Evolutionary conservation across 495 filamentous ascomycete genomes (phyloP), one percentile per base, ranked within the genome.

Genomic region (Letharia columbiana): DNA sequence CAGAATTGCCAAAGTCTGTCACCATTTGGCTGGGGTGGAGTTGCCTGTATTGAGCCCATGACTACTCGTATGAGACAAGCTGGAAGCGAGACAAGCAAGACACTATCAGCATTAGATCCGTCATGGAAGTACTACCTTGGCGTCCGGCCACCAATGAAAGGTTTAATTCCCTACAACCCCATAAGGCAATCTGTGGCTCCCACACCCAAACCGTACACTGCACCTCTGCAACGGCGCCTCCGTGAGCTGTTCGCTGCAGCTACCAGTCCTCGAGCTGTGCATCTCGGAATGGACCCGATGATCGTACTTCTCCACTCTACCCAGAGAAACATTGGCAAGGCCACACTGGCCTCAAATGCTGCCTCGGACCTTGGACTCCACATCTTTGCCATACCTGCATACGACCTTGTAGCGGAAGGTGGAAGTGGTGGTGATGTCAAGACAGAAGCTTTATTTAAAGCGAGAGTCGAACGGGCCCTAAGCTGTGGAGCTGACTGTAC

Each of bases 281-380:
- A 92, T 72, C 79, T 98, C 4, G 86, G 87, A 37, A 84, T 98
- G 78, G 91, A 92, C 49, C 92, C 94, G 0, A 82, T 96, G 37
- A 89, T 92, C 4, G 89, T 98, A 63, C 80, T 98, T 2, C 78
- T 98, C 12, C 87, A 88, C 6, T 96, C 92, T 5, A 94, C 89
- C 6, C 94, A 98, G 70, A 85, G 95, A 56, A 87, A 89, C 58
- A 96, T 98, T 69, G 94, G 94, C 35, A 98, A 98, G 74, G 81
- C 87, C 23, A 89, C 85, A 7, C 71, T 91, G 11, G 91, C 91
- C 0, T 80, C 78, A 1, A 83, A 83, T n/a, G 91, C 92, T 5
- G 92, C 90, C 71, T 82, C 86, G 0, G 94, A 97, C 67, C 87
- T 97, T 60, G 94, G 95, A 17, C 77, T 97, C 5, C 94, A 98